Conservation (phyloP, 2,329 filamentous ascomycete genomes). For the Cercospora berteroae region DNA sequence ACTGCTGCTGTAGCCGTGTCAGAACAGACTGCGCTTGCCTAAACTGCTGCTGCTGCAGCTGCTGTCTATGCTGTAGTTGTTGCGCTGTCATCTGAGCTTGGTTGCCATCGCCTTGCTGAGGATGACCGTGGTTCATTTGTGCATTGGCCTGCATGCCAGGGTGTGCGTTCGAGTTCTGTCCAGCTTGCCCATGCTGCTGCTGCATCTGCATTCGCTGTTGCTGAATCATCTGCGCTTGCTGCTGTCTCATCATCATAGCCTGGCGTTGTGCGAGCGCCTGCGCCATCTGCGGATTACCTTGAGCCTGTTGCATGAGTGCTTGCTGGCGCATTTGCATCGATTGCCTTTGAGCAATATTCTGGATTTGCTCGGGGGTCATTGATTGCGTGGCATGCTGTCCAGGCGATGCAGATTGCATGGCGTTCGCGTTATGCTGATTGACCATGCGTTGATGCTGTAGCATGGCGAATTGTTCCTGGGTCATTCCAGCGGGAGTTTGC, state of each 20-base stretch:
- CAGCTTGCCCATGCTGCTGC: constrained; percentile 23
- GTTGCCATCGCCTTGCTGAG: constrained; percentile 27
- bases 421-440: constrained; percentile 28
- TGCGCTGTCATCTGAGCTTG: constrained; percentile 26
- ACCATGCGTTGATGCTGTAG: constrained; percentile 35
- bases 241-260: constrained; percentile 28
- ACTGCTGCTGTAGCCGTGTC: constrained; percentile 22
- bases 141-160: constrained; percentile 24
- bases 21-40: constrained; percentile 26
- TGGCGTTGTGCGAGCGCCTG: constrained; percentile 27
- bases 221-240: constrained; percentile 23
- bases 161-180: constrained; percentile 22
- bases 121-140: constrained; percentile 27
- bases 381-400: constrained; percentile 18
- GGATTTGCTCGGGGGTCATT: constrained; percentile 37
- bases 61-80: constrained; percentile 24
- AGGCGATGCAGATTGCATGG: constrained; percentile 24
- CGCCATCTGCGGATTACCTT: constrained; percentile 24
- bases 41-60: constrained; percentile 23
- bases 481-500: constrained; percentile 33
- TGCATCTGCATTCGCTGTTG: constrained; percentile 12
- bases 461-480: constrained; percentile 36
- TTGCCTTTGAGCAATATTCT: constrained; percentile 37
- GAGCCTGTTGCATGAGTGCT: constrained; percentile 29
- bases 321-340: constrained; percentile 34